Evolutionary conservation across 2,329 filamentous ascomycete genomes (phyloP).

Genomic region (Neurospora sp.): DNA sequence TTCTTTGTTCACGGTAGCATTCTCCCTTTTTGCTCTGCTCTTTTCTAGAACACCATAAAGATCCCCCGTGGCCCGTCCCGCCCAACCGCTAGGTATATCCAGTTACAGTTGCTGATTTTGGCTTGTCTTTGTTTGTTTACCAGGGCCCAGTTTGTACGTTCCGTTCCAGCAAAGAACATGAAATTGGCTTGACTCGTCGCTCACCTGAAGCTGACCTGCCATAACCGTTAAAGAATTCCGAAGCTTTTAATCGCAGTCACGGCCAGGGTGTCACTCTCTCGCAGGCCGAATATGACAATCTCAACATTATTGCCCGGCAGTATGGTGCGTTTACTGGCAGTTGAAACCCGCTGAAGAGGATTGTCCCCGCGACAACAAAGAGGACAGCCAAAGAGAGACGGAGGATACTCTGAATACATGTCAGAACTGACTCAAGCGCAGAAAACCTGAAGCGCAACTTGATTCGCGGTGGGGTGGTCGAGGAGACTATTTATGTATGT

Average conservation of each 20-base stretch:
- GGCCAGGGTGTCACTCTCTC: constrained; percentile 43
- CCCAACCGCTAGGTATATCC: constrained; percentile 1
- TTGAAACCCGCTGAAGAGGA: background rate
- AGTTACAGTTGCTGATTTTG: constrained; percentile 8
- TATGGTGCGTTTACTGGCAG: constrained; percentile 35
- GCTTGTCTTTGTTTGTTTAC: background rate
- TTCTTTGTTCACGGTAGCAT: background rate
- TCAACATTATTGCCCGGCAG: constrained; percentile 42
- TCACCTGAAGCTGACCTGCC: background rate
- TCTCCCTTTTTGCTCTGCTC: background rate
- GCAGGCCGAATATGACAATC: constrained; percentile 49
- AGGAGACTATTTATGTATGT: constrained; percentile 37
- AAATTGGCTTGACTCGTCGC: background rate
- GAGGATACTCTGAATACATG: constrained; percentile 2
- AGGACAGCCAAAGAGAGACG: background rate
- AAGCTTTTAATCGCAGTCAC: constrained; percentile 13
- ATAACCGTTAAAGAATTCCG: constrained; percentile 8
- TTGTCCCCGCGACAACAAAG: background rate
- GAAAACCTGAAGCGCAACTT: constrained; percentile 40
- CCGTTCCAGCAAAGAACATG: background rate
- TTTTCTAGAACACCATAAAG: background rate
- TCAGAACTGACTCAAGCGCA: constrained; percentile 15
- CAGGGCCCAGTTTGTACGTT: constrained; percentile 40
- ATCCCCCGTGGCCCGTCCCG: background rate
- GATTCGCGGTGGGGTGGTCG: constrained; percentile 36